These are phyloP conservation scores for Kipferlia bialata DNA, from an alignment of 78 protist genomes.

Conservation along the genomic window DNA sequence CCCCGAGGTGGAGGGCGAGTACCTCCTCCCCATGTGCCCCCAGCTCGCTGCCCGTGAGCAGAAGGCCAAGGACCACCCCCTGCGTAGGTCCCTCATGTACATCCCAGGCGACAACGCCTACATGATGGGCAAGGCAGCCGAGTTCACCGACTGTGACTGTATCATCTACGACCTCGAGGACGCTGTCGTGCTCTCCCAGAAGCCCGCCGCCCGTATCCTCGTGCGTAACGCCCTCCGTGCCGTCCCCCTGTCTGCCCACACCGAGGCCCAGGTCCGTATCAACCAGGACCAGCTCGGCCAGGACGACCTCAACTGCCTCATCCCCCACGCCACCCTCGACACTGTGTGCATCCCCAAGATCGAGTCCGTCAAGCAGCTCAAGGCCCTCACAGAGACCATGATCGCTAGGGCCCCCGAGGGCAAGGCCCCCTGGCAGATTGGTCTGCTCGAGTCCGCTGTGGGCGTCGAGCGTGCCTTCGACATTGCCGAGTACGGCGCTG, in stretches of 20 bases:
- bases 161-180: constrained; percentile 27
- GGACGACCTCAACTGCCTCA: constrained; percentile 3
- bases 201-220: constrained; percentile 11
- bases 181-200: constrained; percentile 2
- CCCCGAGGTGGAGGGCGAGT: too few species aligned
- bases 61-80: background rate
- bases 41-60: background rate
- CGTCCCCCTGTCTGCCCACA: background rate
- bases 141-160: constrained; percentile 10
- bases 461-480: constrained; percentile 23
- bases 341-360: constrained; percentile 7
- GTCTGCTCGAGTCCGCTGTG: constrained; percentile 26
- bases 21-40: background rate
- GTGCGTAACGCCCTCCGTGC: constrained; percentile 14
- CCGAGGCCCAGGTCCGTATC: constrained; percentile 15
- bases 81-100: constrained; percentile 17
- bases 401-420: background rate
- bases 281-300: constrained; percentile 10
- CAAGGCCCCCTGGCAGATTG: background rate
- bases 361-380: background rate
- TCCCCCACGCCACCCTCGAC: constrained; percentile 7
- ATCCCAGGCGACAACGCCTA: constrained; percentile 18
- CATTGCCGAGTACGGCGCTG: background rate
- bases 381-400: background rate
- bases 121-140: constrained; percentile 24